phyloP scores from a whole-genome alignment of 805 yeast genomes.

The Kazachstania kunashirensis region DNA sequence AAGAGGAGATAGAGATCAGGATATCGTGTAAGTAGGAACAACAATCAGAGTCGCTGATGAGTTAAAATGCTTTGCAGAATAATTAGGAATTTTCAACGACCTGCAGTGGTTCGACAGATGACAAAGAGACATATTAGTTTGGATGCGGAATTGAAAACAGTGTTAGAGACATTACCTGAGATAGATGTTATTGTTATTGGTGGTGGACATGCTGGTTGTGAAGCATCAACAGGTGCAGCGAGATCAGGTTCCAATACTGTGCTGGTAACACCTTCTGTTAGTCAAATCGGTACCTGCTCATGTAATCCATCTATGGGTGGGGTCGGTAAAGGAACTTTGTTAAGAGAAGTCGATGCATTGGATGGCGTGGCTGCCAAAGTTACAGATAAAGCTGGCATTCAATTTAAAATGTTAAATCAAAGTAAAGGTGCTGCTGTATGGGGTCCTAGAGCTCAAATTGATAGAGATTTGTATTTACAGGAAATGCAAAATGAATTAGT shows the following conservation, averaged over 20 bases:
- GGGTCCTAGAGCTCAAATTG: slow-evolving; percentile 97
- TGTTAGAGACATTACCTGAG: slow-evolving; percentile 8
- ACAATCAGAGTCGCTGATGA: too few relatives aligned
- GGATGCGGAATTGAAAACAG: slow-evolving; percentile 9
- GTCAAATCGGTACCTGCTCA: slow-evolving; percentile 85
- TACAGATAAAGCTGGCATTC: slow-evolving; percentile 91
- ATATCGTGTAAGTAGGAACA: too few relatives aligned
- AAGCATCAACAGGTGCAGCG: slow-evolving; percentile 91
- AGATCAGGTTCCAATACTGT: slow-evolving; percentile 53
- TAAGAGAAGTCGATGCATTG: slow-evolving; percentile 89
- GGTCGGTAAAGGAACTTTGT: slow-evolving; percentile 89
- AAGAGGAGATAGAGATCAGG: too few relatives aligned
- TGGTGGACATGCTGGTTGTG: slow-evolving; percentile 98
- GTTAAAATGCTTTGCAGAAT: too few relatives aligned
- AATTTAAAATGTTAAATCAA: slow-evolving; percentile 74
- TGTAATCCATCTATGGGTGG: slow-evolving; percentile 99
- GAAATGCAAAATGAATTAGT: slow-evolving; percentile 69
- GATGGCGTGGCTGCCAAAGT: slow-evolving; percentile 84
- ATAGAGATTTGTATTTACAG: slow-evolving; percentile 61
- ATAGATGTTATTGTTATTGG: slow-evolving; percentile 72
- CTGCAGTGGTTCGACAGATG: too few relatives aligned
- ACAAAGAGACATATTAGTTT: slow-evolving; percentile 5
- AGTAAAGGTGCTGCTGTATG: slow-evolving; percentile 93
- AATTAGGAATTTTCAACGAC: too few relatives aligned
- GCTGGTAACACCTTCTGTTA: slow-evolving; percentile 64